Evolutionary conservation across 441 rosid genomes (phyloP), one percentile per base, ranked within the genome.

Genomic region (Melastoma candidum): DNA sequence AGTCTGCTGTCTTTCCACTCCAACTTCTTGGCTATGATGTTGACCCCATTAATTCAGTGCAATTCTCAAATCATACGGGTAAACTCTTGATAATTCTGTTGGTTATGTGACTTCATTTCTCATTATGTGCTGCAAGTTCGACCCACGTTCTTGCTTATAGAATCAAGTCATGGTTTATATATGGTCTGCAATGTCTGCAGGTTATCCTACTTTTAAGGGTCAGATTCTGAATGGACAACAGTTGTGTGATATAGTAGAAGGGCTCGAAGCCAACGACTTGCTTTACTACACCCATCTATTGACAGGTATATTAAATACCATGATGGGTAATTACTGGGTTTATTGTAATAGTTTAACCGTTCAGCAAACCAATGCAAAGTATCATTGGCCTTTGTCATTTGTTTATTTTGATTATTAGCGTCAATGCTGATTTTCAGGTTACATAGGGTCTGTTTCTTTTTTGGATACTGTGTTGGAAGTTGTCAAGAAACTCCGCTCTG

Each of bases 31-130:
- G 99, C 47, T 94, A 75, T 63, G 99, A 94, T 74, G 96, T 94
- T 53, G 97, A 94, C 71, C 99, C 99, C 27, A 79, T 94, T 57
- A 85, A 90, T 74, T 94, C 99, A 2, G 99, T 94, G n/a, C 99
- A 94, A 70, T 90, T 94, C 75, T 94, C 99, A 4, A 94, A 94
- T 62, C 99, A 87, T 70, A 94, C 97, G 64, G 99, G 99, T 81
- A 77, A 77, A 73, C 77, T 61, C 68, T 71, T 73, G 68, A 63
- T 49, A 65, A 59, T 48, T 71, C 67, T 57, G 63, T 22, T 68
- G 53, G 71, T 77, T 62, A 68, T 63, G 51, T 59, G 57, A 55
- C 56, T 62, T 59, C 74, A 74, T 58, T 63, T 70, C 71, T 69
- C 65, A 70, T 56, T 54, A 49, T 71, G 39, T 13, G 65, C 74